phyloP scores from a whole-genome alignment of 352 stramenopile genomes.

The Globisporangium nunn region DNA sequence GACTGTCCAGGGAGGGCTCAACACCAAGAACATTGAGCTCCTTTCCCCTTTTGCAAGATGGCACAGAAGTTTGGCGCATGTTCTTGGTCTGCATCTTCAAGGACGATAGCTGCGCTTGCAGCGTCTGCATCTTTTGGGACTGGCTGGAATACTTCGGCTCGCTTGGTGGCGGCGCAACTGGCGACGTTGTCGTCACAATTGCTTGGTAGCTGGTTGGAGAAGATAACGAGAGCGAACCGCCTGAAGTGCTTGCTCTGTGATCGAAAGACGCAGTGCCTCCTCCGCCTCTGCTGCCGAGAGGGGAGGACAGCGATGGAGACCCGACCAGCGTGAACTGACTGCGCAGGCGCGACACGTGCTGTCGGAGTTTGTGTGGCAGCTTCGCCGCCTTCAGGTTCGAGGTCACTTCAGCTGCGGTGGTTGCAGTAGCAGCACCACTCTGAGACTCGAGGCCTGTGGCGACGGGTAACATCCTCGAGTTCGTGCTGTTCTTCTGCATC shows the following conservation, averaged over 20 bases:
- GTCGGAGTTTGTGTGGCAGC: constrained; percentile 42
- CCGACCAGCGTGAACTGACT: constrained; percentile 28
- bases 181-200: background rate
- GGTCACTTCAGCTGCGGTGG: background rate
- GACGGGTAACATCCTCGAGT: background rate
- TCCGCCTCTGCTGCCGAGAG: constrained; percentile 9
- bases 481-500: constrained; percentile 19
- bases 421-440: background rate
- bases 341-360: constrained; percentile 40
- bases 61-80: background rate
- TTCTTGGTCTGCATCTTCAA: constrained; percentile 6
- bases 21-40: background rate
- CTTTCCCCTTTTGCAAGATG: background rate
- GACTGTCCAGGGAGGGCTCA: background rate
- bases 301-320: background rate
- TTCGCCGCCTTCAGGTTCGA: constrained; percentile 17
- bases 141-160: constrained; percentile 26
- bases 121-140: constrained; percentile 26
- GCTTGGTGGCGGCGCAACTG: background rate
- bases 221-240: background rate
- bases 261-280: background rate
- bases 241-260: background rate
- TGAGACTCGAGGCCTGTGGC: background rate
- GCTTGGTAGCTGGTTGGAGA: background rate
- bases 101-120: constrained; percentile 18